Evolutionary conservation across 805 yeast species (phyloP).

Genomic region (Wickerhamomyces bovis): DNA sequence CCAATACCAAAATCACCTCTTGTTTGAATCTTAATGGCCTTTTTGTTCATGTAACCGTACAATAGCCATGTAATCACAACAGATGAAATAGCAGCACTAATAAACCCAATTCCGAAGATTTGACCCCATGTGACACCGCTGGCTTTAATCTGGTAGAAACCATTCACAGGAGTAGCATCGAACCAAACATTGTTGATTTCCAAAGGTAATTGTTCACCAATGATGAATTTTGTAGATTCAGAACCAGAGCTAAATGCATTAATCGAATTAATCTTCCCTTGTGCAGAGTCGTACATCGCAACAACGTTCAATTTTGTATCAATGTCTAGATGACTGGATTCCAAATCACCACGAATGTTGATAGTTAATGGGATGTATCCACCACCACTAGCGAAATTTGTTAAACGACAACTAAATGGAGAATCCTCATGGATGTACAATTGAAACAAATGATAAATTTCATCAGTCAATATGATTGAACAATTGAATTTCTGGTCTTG

Average conservation of each 20-base stretch:
- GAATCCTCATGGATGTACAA: constrained; percentile 71
- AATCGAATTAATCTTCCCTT: constrained; percentile 27
- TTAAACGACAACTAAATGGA: constrained; percentile 65
- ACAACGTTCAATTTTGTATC: constrained; percentile 53
- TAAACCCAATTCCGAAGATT: constrained; percentile 2
- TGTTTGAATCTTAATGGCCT: constrained; percentile 7
- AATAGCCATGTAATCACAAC: constrained; percentile 5
- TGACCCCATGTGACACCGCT: neutral
- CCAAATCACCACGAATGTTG: constrained; percentile 60
- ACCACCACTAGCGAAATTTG: constrained; percentile 32
- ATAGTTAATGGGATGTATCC: constrained; percentile 52
- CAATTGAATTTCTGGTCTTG: constrained; percentile 47
- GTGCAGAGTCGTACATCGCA: constrained; percentile 27
- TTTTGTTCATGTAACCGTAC: constrained; percentile 4
- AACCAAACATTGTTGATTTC: constrained; percentile 58
- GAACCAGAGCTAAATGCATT: constrained; percentile 55
- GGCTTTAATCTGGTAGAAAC: constrained; percentile 1
- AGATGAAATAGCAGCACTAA: constrained; percentile 4
- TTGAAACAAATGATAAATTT: constrained; percentile 65
- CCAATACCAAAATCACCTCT: constrained; percentile 6
- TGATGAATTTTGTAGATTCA: constrained; percentile 48
- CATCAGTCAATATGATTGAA: constrained; percentile 57
- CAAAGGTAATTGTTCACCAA: constrained; percentile 57
- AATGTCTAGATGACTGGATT: constrained; percentile 62
- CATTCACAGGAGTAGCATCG: constrained; percentile 2